Conservation (phyloP, 306 rosid species). For the Macrotyloma uniflorum region DNA sequence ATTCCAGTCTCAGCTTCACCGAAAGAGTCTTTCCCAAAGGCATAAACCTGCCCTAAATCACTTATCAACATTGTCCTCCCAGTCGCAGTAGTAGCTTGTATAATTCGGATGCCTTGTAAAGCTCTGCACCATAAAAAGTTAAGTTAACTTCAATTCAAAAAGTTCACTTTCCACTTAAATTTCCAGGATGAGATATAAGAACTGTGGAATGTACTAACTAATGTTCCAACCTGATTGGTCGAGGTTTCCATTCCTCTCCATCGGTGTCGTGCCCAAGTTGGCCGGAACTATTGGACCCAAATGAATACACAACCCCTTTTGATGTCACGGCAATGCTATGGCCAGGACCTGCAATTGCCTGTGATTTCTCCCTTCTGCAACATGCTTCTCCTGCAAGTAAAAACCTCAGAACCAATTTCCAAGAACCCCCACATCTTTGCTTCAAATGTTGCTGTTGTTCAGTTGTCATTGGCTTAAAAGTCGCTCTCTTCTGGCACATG, state of each 20-base stretch:
- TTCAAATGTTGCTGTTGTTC: slow-evolving; percentile 62
- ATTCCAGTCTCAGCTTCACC: slow-evolving; percentile 69
- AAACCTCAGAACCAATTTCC: slow-evolving; percentile 87
- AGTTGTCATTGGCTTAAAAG: slow-evolving; percentile 70
- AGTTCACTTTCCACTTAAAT: slow-evolving; percentile 23
- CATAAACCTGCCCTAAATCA: slow-evolving; percentile 76
- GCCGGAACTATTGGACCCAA: slow-evolving; percentile 78
- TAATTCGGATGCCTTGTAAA: slow-evolving; percentile 72
- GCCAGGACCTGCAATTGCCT: slow-evolving; percentile 89
- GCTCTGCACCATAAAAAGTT: slow-evolving; percentile 67
- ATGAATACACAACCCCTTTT: slow-evolving; percentile 70
- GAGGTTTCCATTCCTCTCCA: slow-evolving; percentile 72
- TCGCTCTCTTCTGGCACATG: slow-evolving; percentile 78
- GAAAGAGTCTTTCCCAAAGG: slow-evolving; percentile 77
- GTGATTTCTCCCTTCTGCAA: slow-evolving; percentile 76
- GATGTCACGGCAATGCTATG: slow-evolving; percentile 84
- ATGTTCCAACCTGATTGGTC: slow-evolving; percentile 64
- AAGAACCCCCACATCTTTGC: slow-evolving; percentile 82
- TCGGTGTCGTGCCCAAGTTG: slow-evolving; percentile 83
- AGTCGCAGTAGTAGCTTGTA: slow-evolving; percentile 77
- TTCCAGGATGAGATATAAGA: slow-evolving; percentile 10
- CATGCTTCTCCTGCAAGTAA: slow-evolving; percentile 82
- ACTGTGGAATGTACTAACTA: slow-evolving; percentile 30
- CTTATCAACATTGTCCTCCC: slow-evolving; percentile 86
- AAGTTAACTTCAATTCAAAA: slow-evolving; percentile 37